phyloP scores from a whole-genome alignment of 179 eudicot species.

The Silene coronaria region DNA sequence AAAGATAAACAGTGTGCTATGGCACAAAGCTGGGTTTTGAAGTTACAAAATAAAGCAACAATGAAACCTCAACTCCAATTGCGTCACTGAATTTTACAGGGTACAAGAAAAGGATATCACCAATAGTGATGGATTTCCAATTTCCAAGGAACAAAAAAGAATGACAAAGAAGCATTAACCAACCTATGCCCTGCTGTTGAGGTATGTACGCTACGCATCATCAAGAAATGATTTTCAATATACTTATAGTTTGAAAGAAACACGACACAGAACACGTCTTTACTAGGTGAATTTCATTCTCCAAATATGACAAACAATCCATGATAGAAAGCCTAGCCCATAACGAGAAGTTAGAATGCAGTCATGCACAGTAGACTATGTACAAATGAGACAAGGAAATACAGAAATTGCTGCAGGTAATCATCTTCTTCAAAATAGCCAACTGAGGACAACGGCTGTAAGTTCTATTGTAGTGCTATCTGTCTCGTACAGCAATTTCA shows the following conservation, averaged over 20 bases:
- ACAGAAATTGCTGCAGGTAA: not conserved
- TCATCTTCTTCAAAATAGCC: not conserved
- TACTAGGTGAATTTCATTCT: not conserved
- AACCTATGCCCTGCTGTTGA: not conserved
- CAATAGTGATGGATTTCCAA: not conserved
- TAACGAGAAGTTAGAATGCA: not conserved
- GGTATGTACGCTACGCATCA: not conserved
- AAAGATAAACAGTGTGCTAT: not conserved
- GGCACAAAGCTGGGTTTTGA: conserved; percentile 1
- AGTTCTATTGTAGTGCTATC: not conserved
- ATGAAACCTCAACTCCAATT: too few species aligned
- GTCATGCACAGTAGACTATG: not conserved
- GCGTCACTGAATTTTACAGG: not conserved
- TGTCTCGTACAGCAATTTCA: not conserved
- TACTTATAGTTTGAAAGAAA: not conserved
- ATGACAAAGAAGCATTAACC: not conserved
- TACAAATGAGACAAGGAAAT: not conserved
- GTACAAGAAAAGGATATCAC: not conserved
- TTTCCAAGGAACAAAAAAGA: not conserved
- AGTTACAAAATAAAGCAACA: not conserved
- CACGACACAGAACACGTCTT: not conserved
- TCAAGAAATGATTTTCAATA: not conserved
- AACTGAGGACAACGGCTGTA: not conserved
- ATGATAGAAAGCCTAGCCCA: not conserved
- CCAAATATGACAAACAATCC: not conserved